Percentiles rank a stretch among this genome's conserved stretches.
phyloP scores from a whole-genome alignment of 805 yeast species.

The Ogataea salicorniae region DNA sequence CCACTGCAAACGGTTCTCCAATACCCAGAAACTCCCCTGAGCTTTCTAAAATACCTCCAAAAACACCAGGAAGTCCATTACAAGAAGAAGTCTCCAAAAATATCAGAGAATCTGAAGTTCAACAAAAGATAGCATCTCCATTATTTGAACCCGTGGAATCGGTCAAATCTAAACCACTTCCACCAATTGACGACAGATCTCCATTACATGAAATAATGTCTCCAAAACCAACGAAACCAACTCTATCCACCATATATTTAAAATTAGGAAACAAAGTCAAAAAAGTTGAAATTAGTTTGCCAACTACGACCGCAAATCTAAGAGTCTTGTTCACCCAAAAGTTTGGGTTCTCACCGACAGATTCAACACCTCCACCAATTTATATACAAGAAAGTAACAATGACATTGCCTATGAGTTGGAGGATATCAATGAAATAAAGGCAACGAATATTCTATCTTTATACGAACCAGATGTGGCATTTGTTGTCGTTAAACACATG shows the following conservation, averaged over 20 bases:
- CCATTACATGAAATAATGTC: background rate
- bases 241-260: slow-evolving; percentile 31
- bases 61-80: slow-evolving; percentile 20
- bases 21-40: slow-evolving; percentile 9
- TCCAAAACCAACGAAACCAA: background rate
- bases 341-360: slow-evolving; percentile 70
- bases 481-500: slow-evolving; percentile 21
- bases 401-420: slow-evolving; percentile 72
- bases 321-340: slow-evolving; percentile 78
- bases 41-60: slow-evolving; percentile 3
- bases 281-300: slow-evolving; percentile 42
- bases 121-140: slow-evolving; percentile 17
- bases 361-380: slow-evolving; percentile 63
- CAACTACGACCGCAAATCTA: slow-evolving; percentile 47
- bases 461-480: slow-evolving; percentile 38
- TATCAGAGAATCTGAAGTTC: slow-evolving; percentile 22
- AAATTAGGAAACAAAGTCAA: slow-evolving; percentile 50
- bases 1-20: slow-evolving; percentile 9
- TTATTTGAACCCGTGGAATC: background rate
- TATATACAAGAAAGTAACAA: slow-evolving; percentile 59
- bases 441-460: slow-evolving; percentile 58
- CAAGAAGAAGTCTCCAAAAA: slow-evolving; percentile 20
- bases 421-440: slow-evolving; percentile 60
- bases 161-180: background rate
- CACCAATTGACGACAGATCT: background rate